phyloP scores from a whole-genome alignment of 164 flowering plant genomes.

The Saururus chinensis region DNA sequence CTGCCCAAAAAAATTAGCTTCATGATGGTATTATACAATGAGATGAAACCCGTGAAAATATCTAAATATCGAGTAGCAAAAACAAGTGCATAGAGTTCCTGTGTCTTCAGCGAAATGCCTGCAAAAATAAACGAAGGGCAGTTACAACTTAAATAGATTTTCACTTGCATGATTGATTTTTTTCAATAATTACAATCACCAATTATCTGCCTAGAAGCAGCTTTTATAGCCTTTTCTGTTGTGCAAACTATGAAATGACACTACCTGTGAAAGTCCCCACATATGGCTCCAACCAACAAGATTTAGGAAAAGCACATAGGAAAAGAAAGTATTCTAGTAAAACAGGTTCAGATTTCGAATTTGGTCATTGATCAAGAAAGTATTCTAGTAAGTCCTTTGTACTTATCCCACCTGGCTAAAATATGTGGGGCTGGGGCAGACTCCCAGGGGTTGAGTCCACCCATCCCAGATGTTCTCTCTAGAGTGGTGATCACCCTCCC shows the following conservation, averaged over 20 bases:
- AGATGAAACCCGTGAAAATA: slow-evolving; percentile 59
- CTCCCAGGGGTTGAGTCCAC: too few species aligned
- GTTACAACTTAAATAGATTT: too few species aligned
- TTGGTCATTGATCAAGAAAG: too few species aligned
- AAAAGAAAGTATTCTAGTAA: too few species aligned
- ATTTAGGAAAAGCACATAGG: not conserved
- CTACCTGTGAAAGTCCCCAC: not conserved
- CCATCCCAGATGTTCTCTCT: too few species aligned
- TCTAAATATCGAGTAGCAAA: slow-evolving; percentile 87
- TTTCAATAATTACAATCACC: not conserved
- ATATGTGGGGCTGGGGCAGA: too few species aligned
- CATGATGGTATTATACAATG: slow-evolving; percentile 77
- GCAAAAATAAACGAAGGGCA: slow-evolving; percentile 12
- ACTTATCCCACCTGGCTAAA: too few species aligned
- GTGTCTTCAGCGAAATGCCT: slow-evolving; percentile 96
- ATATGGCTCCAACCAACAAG: not conserved
- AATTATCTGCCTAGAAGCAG: slow-evolving; percentile 8
- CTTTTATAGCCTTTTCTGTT: not conserved
- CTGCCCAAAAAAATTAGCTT: slow-evolving; percentile 87
- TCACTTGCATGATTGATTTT: not conserved
- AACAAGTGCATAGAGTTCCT: slow-evolving; percentile 83
- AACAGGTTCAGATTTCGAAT: too few species aligned
- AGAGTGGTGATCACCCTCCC: too few species aligned
- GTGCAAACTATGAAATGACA: too few species aligned
- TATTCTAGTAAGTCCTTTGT: too few species aligned